These are phyloP conservation scores for Ophiocordyceps camponoti-rufipedis DNA, from an alignment of 2,329 filamentous ascomycete genomes.

Conservation along the genomic window DNA sequence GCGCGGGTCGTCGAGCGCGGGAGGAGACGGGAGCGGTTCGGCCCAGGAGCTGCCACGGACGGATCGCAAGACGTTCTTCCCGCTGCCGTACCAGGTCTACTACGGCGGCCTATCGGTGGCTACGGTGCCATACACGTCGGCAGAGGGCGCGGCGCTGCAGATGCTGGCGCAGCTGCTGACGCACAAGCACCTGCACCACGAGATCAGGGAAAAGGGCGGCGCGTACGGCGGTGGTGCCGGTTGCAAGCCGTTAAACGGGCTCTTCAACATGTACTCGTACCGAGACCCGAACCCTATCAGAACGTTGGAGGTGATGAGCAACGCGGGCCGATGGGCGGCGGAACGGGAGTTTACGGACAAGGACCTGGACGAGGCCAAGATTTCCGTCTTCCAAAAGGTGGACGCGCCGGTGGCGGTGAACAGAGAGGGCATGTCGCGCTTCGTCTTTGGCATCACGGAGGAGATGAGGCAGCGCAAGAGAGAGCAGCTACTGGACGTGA, in stretches of 20 bases:
- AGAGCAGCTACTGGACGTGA: slow-evolving; percentile 75
- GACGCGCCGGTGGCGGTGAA: slow-evolving; percentile 81
- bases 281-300: slow-evolving; percentile 89
- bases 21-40: slow-evolving; percentile 17
- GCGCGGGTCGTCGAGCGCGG: background rate
- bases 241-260: slow-evolving; percentile 57
- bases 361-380: slow-evolving; percentile 89
- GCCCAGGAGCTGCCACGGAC: slow-evolving; percentile 15
- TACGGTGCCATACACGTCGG: slow-evolving; percentile 65
- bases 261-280: slow-evolving; percentile 94
- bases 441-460: slow-evolving; percentile 69
- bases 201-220: slow-evolving; percentile 93
- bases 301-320: slow-evolving; percentile 67
- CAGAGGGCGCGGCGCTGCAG: slow-evolving; percentile 62
- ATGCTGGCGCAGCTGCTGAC: slow-evolving; percentile 84
- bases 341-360: slow-evolving; percentile 66
- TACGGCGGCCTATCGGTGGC: slow-evolving; percentile 72
- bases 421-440: slow-evolving; percentile 70
- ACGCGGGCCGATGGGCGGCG: slow-evolving; percentile 66
- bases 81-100: slow-evolving; percentile 91
- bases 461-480: slow-evolving; percentile 77
- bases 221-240: slow-evolving; percentile 90
- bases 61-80: slow-evolving; percentile 68
- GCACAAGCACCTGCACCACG: slow-evolving; percentile 90
- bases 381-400: slow-evolving; percentile 80